Evolutionary conservation across 108 stramenopile species (phyloP).

Genomic region (Cyclotella kingstonii): DNA sequence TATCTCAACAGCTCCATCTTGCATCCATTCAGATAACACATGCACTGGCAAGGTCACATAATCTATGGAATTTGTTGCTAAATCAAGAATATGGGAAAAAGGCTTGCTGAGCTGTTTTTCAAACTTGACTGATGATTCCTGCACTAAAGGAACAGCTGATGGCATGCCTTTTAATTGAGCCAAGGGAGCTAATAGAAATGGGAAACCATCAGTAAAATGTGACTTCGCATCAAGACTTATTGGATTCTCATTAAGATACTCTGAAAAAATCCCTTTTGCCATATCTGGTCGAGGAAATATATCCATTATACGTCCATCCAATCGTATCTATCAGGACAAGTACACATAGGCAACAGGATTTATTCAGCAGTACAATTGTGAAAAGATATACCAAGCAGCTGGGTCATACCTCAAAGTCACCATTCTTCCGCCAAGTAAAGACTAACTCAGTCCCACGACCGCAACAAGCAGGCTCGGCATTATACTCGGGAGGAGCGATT

Average conservation of each 20-base stretch:
- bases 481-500: constrained; percentile 68
- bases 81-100: constrained; percentile 20
- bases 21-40: constrained; percentile 40
- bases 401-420: constrained; percentile 64
- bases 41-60: constrained; percentile 22
- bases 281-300: constrained; percentile 73
- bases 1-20: constrained; percentile 29
- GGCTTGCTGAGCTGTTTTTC: constrained; percentile 11
- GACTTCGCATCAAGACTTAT: constrained; percentile 72
- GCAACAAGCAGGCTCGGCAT: constrained; percentile 76
- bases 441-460: constrained; percentile 82
- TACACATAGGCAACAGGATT: neutral
- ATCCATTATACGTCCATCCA: constrained; percentile 82
- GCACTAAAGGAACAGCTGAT: constrained; percentile 20
- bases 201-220: constrained; percentile 82
- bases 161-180: constrained; percentile 69
- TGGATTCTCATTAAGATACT: constrained; percentile 79
- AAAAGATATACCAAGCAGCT: neutral
- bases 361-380: neutral
- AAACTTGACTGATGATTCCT: constrained; percentile 8
- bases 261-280: constrained; percentile 80
- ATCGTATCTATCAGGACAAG: constrained; percentile 42
- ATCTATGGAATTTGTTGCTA: constrained; percentile 30
- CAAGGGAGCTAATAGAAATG: constrained; percentile 75
- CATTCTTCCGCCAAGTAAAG: constrained; percentile 86